These are phyloP conservation scores for Gonium pectorale DNA, from an alignment of 139 green algal species.

Conservation along the genomic window DNA sequence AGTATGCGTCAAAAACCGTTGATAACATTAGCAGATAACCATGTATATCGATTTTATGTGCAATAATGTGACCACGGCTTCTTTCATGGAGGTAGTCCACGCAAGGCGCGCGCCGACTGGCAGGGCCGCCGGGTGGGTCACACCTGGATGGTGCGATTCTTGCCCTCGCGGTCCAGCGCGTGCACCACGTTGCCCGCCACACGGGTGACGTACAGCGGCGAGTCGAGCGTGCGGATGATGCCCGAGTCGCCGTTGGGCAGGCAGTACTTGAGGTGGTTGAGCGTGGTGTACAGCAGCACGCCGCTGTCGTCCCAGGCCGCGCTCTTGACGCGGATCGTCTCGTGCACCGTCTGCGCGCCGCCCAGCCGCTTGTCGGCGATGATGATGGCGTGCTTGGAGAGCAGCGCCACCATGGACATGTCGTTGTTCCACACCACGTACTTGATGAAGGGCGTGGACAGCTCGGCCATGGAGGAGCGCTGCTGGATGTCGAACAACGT, in stretches of 20 bases:
- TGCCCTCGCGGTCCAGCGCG: constrained; percentile 97
- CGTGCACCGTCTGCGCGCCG: constrained; percentile 93
- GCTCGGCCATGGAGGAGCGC: constrained; percentile 86
- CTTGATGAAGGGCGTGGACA: constrained; percentile 94
- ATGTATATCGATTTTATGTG: neutral
- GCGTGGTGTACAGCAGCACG: constrained; percentile 98
- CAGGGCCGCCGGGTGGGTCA: too few relatives aligned
- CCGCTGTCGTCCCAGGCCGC: constrained; percentile 97
- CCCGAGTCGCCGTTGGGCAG: constrained; percentile 97
- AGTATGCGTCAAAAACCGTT: too few relatives aligned
- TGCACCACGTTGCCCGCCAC: constrained; percentile 78
- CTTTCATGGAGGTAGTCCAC: too few relatives aligned
- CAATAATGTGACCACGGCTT: too few relatives aligned
- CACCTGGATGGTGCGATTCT: constrained; percentile 89
- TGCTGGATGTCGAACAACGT: constrained; percentile 99
- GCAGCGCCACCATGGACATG: constrained; percentile 94
- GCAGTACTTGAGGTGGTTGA: constrained; percentile 99
- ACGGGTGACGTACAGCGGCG: constrained; percentile 95
- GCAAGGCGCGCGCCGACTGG: too few relatives aligned
- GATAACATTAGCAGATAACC: neutral
- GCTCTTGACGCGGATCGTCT: constrained; percentile 93
- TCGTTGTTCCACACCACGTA: constrained; percentile 98
- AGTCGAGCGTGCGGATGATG: constrained; percentile 98
- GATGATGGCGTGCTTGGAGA: constrained; percentile 98
- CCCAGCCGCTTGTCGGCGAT: constrained; percentile 94